phyloP scores from a whole-genome alignment of 345 rosid genomes.

The Arabis alpina region DNA sequence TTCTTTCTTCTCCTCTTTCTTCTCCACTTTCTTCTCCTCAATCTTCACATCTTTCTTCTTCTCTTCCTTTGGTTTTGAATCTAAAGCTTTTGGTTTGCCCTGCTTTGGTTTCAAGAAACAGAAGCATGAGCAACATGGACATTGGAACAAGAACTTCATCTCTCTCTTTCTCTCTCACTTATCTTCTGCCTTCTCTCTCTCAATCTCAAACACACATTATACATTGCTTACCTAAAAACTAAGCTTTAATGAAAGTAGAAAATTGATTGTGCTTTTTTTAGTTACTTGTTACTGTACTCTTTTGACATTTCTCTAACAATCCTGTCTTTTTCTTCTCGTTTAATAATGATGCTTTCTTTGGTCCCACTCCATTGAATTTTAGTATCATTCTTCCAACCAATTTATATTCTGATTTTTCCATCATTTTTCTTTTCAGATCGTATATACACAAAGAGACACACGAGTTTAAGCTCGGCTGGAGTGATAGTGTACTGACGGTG shows the following conservation, averaged over 20 bases:
- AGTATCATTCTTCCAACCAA: slow-evolving; percentile 26
- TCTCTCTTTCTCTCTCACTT: slow-evolving; percentile 29
- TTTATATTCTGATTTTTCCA: slow-evolving; percentile 1
- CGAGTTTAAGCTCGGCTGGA: slow-evolving; percentile 31
- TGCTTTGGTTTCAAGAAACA: slow-evolving; percentile 81
- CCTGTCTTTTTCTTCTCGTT: slow-evolving; percentile 42
- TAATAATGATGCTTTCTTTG: slow-evolving; percentile 42
- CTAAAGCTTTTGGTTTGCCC: slow-evolving; percentile 49
- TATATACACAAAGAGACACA: neutral
- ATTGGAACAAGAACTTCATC: slow-evolving; percentile 91
- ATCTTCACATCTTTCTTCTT: slow-evolving; percentile 50
- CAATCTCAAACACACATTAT: slow-evolving; percentile 28
- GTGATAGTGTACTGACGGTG: slow-evolving; percentile 37
- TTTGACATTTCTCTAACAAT: slow-evolving; percentile 36
- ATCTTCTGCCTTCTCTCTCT: slow-evolving; percentile 29
- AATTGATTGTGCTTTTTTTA: slow-evolving; percentile 18
- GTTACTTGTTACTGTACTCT: slow-evolving; percentile 36
- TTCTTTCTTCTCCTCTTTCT: slow-evolving; percentile 36
- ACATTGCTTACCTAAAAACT: slow-evolving; percentile 25
- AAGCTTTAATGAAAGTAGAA: slow-evolving; percentile 41
- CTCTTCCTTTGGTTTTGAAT: slow-evolving; percentile 56
- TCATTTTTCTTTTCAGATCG: slow-evolving; percentile 4
- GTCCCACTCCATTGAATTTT: slow-evolving; percentile 40
- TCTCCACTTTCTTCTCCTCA: slow-evolving; percentile 32
- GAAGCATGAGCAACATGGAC: slow-evolving; percentile 86